phyloP scores from a whole-genome alignment of 2,329 filamentous ascomycete genomes.

The Didymella pinodella region DNA sequence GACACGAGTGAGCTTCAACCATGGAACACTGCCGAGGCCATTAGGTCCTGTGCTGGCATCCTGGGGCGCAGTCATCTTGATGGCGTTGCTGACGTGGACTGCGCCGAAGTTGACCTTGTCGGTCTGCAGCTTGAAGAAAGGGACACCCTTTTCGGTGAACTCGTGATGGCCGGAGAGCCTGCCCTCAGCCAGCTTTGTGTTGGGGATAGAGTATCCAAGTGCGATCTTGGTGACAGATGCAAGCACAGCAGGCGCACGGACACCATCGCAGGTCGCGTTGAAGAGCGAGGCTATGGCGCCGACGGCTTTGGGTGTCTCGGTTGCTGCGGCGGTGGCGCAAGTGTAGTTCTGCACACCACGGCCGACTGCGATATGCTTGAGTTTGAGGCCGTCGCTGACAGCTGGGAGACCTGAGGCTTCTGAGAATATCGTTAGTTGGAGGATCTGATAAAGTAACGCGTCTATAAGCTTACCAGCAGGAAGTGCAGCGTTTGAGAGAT shows the following conservation, averaged over 20 bases:
- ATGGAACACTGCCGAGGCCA: slow-evolving; percentile 72
- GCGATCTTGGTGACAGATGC: slow-evolving; percentile 70
- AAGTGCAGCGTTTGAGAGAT: slow-evolving; percentile 41
- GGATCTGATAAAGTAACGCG: no score
- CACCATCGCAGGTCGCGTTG: slow-evolving; percentile 83
- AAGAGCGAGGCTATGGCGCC: slow-evolving; percentile 87
- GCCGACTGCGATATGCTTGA: slow-evolving; percentile 84
- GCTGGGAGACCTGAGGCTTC: slow-evolving; percentile 68
- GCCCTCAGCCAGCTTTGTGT: slow-evolving; percentile 59
- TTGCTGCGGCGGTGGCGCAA: slow-evolving; percentile 68
- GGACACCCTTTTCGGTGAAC: slow-evolving; percentile 74
- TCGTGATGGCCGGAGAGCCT: slow-evolving; percentile 79
- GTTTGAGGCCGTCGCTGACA: slow-evolving; percentile 65
- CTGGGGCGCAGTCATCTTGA: slow-evolving; percentile 67
- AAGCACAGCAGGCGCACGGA: slow-evolving; percentile 72
- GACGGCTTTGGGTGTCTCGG: slow-evolving; percentile 67
- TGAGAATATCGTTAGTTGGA: slow-evolving; percentile 22
- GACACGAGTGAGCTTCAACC: slow-evolving; percentile 73
- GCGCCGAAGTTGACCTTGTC: slow-evolving; percentile 62
- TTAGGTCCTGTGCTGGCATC: slow-evolving; percentile 66
- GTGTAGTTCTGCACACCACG: slow-evolving; percentile 95
- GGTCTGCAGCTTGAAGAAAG: slow-evolving; percentile 81
- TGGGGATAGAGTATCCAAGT: slow-evolving; percentile 69
- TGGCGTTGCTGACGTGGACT: slow-evolving; percentile 69
- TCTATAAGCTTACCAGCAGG: slow-evolving; percentile 40